These are phyloP conservation scores for Terana coerulea DNA, from an alignment of 768 basidiomycete species.

Conservation along the genomic window DNA sequence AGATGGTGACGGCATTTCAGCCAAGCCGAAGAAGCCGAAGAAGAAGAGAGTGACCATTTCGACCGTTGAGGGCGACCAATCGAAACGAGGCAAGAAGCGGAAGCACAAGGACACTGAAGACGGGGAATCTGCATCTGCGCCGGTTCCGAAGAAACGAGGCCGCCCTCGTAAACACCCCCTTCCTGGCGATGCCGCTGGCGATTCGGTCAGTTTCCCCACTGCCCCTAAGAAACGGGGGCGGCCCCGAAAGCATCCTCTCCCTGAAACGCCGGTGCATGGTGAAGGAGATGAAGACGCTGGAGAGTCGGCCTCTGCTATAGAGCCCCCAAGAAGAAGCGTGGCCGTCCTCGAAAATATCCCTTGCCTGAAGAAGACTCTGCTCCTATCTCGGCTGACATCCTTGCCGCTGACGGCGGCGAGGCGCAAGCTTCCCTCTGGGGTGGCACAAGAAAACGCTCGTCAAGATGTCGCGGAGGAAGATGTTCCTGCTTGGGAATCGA, in stretches of 20 bases:
- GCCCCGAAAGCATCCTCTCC: slow-evolving; percentile 22
- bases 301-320: neutral
- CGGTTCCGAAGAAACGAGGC: slow-evolving; percentile 33
- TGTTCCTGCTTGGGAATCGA: neutral
- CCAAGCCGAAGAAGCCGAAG: slow-evolving; percentile 10
- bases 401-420: neutral
- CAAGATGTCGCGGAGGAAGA: no score
- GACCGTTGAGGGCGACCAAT: slow-evolving; percentile 9
- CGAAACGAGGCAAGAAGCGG: slow-evolving; percentile 27
- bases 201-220: slow-evolving; percentile 7
- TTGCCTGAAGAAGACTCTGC: neutral
- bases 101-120: slow-evolving; percentile 25
- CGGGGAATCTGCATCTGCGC: neutral
- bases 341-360: neutral
- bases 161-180: slow-evolving; percentile 27
- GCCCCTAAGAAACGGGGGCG: slow-evolving; percentile 35
- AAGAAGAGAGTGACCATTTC: slow-evolving; percentile 25
- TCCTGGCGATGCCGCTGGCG: slow-evolving; percentile 14
- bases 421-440: neutral
- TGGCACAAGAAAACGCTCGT: neutral
- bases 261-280: neutral
- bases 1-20: slow-evolving; percentile 2
- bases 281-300: neutral
- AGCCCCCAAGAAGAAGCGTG: slow-evolving; percentile 5
- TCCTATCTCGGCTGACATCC: neutral